Evolutionary conservation across 768 basidiomycete species (phyloP).

Genomic region (Mycena indigotica): DNA sequence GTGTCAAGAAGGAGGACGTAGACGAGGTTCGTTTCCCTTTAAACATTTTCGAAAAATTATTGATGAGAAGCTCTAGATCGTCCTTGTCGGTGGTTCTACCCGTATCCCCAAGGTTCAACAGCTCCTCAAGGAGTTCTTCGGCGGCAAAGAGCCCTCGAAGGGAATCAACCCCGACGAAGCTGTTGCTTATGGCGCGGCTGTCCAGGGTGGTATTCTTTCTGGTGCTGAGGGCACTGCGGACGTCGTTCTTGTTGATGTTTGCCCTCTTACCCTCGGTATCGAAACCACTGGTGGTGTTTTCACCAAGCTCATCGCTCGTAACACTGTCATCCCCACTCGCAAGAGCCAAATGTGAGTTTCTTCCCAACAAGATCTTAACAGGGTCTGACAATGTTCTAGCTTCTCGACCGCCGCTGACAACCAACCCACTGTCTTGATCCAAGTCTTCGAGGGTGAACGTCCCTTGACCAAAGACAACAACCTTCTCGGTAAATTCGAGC

Average conservation of each 20-base stretch:
- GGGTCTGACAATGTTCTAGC: no score
- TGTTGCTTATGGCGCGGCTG: slow-evolving; percentile 97
- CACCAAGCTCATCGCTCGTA: slow-evolving; percentile 95
- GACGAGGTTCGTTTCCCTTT: slow-evolving; percentile 62
- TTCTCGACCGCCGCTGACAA: slow-evolving; percentile 88
- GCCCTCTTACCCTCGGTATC: slow-evolving; percentile 96
- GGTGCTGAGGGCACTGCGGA: slow-evolving; percentile 90
- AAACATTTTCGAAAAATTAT: neutral
- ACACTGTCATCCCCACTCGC: slow-evolving; percentile 97
- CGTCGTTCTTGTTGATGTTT: slow-evolving; percentile 94
- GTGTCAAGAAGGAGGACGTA: slow-evolving; percentile 96
- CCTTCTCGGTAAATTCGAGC: slow-evolving; percentile 95
- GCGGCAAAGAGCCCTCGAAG: slow-evolving; percentile 95
- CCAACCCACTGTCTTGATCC: slow-evolving; percentile 94
- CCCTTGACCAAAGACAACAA: slow-evolving; percentile 98
- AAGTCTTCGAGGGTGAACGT: slow-evolving; percentile 98
- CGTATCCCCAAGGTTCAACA: slow-evolving; percentile 99
- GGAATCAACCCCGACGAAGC: slow-evolving; percentile 99
- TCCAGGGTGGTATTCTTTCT: slow-evolving; percentile 97
- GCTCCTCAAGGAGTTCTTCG: slow-evolving; percentile 96
- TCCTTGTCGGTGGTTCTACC: slow-evolving; percentile 95
- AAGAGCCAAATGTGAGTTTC: slow-evolving; percentile 86
- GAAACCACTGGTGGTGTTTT: slow-evolving; percentile 98
- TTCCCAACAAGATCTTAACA: no score
- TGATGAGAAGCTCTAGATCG: slow-evolving; percentile 49